Conservation (phyloP, 345 rosid species). For the Rubroshorea leprosula region DNA sequence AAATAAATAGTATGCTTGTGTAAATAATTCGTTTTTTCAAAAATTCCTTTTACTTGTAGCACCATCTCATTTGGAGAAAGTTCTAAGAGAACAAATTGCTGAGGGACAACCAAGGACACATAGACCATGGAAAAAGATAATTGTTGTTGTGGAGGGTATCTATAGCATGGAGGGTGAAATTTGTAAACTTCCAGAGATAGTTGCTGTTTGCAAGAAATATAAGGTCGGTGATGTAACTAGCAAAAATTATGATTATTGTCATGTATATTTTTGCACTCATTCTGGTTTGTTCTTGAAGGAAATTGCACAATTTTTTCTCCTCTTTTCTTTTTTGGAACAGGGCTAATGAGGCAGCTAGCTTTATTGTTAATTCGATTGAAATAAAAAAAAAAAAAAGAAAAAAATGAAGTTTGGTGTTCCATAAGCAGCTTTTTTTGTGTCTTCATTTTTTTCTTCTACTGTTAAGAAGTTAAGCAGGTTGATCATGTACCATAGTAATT, state of each 20-base stretch:
- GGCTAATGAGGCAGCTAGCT: too few relatives aligned
- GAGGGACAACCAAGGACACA: constrained; percentile 92
- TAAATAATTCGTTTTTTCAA: constrained; percentile 3
- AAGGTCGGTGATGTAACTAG: constrained; percentile 60
- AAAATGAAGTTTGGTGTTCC: too few relatives aligned
- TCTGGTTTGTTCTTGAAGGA: background rate
- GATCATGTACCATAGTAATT: background rate
- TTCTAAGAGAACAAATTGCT: constrained; percentile 86
- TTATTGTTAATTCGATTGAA: too few relatives aligned
- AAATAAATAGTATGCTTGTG: background rate
- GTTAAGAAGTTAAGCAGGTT: constrained; percentile 12
- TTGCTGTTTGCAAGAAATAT: constrained; percentile 84
- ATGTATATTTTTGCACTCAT: background rate
- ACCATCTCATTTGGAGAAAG: constrained; percentile 89
- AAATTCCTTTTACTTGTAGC: constrained; percentile 40
- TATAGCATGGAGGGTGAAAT: constrained; percentile 97
- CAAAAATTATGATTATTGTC: background rate
- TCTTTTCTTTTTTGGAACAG: too few relatives aligned
- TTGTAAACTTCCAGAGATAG: constrained; percentile 86
- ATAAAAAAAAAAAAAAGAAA: too few relatives aligned
- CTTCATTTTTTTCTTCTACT: background rate
- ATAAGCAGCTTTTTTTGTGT: too few relatives aligned
- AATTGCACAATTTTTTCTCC: too few relatives aligned
- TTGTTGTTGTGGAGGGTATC: constrained; percentile 83
- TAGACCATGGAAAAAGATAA: constrained; percentile 93